These are phyloP conservation scores for Ambrosia hybrid DNA, from an alignment of 140 eudicot genomes.

Conservation along the genomic window DNA sequence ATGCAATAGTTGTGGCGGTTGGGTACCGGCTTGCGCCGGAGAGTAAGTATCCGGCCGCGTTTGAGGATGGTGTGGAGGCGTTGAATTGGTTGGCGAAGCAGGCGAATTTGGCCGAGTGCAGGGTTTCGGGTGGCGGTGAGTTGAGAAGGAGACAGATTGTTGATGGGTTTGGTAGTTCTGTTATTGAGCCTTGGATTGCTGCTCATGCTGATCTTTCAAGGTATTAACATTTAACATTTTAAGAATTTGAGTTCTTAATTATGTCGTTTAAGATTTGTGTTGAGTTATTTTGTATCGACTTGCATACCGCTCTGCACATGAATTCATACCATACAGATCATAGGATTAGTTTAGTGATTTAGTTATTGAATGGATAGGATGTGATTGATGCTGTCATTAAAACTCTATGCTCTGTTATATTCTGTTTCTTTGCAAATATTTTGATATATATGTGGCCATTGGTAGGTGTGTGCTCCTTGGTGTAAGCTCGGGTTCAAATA, in stretches of 20 bases:
- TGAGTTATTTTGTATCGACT: too few relatives aligned
- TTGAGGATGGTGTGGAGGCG: constrained; percentile 87
- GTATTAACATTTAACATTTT: too few relatives aligned
- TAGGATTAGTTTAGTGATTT: not conserved
- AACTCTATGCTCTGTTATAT: too few relatives aligned
- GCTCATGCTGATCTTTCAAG: constrained; percentile 98
- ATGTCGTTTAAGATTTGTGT: too few relatives aligned
- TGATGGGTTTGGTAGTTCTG: constrained; percentile 72
- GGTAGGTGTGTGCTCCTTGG: constrained; percentile 92
- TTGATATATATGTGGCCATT: not conserved
- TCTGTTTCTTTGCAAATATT: not conserved
- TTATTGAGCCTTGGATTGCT: constrained; percentile 98
- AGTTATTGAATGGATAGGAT: not conserved
- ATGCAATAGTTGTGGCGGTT: constrained; percentile 87
- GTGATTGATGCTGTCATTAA: too few relatives aligned
- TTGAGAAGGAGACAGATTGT: constrained; percentile 54
- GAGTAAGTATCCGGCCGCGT: constrained; percentile 84
- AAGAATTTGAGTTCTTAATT: too few relatives aligned
- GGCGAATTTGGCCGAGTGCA: constrained; percentile 83
- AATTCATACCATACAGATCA: not conserved
- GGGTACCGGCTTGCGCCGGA: constrained; percentile 98
- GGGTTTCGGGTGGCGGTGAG: constrained; percentile 37
- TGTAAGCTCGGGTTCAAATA: constrained; percentile 84
- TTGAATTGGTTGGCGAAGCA: constrained; percentile 89
- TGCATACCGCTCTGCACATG: constrained; percentile 3